A percentile compares a stretch with the other conserved stretches of the same genome.
Evolutionary conservation across 345 rosid genomes (phyloP).

Genomic region (Acer campestre): DNA sequence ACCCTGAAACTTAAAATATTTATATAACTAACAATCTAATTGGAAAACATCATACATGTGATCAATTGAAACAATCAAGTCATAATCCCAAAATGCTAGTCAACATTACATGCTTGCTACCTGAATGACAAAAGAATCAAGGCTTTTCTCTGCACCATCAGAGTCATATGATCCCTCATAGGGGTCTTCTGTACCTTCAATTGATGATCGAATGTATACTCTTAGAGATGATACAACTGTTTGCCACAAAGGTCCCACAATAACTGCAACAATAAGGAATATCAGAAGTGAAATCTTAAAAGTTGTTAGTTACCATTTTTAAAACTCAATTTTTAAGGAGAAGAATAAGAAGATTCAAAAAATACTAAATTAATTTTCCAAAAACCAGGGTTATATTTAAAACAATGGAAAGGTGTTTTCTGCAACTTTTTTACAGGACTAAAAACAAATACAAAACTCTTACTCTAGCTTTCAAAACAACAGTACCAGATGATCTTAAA

Average conservation of each 20-base stretch:
- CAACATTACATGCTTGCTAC: conserved; percentile 32
- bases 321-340: background rate
- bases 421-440: background rate
- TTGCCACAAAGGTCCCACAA: conserved; percentile 86
- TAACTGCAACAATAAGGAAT: conserved; percentile 50
- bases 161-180: conserved; percentile 88
- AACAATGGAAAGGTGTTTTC: background rate
- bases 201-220: conserved; percentile 71
- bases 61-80: conserved; percentile 3
- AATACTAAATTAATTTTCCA: no score
- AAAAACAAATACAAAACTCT: background rate
- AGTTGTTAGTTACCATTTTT: background rate
- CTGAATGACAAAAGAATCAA: conserved; percentile 91
- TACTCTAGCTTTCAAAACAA: background rate
- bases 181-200: conserved; percentile 74
- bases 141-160: conserved; percentile 91
- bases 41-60: conserved; percentile 7
- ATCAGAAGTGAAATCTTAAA: conserved; percentile 6
- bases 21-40: background rate
- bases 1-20: background rate
- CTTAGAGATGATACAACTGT: conserved; percentile 78
- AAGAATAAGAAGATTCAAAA: no score
- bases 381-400: no score
- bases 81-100: background rate
- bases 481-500: background rate